These are phyloP conservation scores for Chlorophyllum brunneum DNA, from an alignment of 768 basidiomycete genomes.

Conservation along the genomic window DNA sequence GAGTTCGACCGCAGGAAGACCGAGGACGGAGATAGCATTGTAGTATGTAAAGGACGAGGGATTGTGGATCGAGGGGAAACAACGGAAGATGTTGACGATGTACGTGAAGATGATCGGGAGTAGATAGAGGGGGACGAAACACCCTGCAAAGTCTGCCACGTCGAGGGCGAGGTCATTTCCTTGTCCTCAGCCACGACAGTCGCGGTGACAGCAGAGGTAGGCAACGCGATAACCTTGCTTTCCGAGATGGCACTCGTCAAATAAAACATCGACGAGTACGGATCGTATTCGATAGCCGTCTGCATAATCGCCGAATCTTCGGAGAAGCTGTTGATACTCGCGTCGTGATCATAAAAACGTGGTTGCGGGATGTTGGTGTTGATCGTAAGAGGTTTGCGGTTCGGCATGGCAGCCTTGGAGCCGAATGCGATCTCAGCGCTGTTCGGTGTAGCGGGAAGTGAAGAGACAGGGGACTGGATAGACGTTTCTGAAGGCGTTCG, in stretches of 20 bases:
- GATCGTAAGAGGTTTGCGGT: constrained; percentile 44
- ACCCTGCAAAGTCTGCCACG: constrained; percentile 42
- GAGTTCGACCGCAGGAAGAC: constrained; percentile 20
- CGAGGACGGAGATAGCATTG: constrained; percentile 28
- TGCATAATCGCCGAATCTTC: constrained; percentile 66
- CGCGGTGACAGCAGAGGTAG: constrained; percentile 32
- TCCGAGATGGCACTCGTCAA: constrained; percentile 41
- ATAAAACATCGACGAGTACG: constrained; percentile 56
- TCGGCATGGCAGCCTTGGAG: constrained; percentile 28
- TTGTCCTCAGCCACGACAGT: constrained; percentile 43
- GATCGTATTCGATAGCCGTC: constrained; percentile 67
- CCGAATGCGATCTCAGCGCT: constrained; percentile 40
- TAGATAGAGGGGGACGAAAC: constrained; percentile 46
- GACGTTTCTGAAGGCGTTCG: constrained; percentile 42
- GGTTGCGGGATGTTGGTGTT: constrained; percentile 49
- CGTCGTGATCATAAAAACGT: constrained; percentile 43
- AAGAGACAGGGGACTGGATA: constrained; percentile 47
- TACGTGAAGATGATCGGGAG: constrained; percentile 36
- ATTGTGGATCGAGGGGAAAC: constrained; percentile 21
- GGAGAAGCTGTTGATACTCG: constrained; percentile 38
- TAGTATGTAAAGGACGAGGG: constrained; percentile 23
- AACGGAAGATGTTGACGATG: constrained; percentile 27
- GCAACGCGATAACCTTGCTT: constrained; percentile 33
- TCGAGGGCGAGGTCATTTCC: constrained; percentile 49
- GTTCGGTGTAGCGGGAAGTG: constrained; percentile 59